Percentiles rank a stretch among this genome's conserved stretches.
These are phyloP conservation scores for Cucurbita argyrosperma DNA, from an alignment of 306 rosid species.

Conservation along the genomic window DNA sequence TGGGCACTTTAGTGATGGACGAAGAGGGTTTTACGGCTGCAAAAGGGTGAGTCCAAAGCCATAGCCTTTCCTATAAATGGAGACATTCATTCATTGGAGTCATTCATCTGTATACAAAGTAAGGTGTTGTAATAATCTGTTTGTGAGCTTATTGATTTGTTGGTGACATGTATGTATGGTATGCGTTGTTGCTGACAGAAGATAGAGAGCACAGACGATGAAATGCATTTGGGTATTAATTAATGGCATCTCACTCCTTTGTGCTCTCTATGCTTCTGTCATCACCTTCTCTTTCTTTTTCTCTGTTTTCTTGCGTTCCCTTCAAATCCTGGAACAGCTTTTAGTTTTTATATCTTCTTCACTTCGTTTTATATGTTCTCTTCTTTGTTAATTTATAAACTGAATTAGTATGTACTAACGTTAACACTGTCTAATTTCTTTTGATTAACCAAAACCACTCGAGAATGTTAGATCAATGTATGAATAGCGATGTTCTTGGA, in stretches of 20 bases:
- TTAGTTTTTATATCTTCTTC: too few species aligned
- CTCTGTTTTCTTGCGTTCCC: too few species aligned
- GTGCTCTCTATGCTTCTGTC: constrained; percentile 9
- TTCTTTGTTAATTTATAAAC: too few species aligned
- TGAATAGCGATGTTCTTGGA: too few species aligned
- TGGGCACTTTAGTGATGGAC: background rate
- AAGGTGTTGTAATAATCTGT: too few species aligned
- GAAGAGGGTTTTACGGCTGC: background rate
- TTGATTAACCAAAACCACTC: too few species aligned
- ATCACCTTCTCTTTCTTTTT: background rate
- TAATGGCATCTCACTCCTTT: constrained; percentile 1
- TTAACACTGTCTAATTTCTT: too few species aligned
- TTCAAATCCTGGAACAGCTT: too few species aligned
- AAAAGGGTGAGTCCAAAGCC: background rate
- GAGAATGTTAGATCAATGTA: too few species aligned
- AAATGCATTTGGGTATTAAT: background rate
- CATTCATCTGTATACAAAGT: too few species aligned
- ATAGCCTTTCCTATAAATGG: background rate
- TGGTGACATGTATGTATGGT: background rate
- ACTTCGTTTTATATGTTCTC: too few species aligned
- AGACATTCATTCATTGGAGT: background rate
- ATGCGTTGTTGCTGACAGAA: background rate
- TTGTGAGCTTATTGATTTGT: background rate
- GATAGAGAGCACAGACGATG: constrained; percentile 10
- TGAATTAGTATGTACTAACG: too few species aligned